Conservation (phyloP, 1,139 yeast species). For the Zhuliangozyma parablackwelliae region DNA sequence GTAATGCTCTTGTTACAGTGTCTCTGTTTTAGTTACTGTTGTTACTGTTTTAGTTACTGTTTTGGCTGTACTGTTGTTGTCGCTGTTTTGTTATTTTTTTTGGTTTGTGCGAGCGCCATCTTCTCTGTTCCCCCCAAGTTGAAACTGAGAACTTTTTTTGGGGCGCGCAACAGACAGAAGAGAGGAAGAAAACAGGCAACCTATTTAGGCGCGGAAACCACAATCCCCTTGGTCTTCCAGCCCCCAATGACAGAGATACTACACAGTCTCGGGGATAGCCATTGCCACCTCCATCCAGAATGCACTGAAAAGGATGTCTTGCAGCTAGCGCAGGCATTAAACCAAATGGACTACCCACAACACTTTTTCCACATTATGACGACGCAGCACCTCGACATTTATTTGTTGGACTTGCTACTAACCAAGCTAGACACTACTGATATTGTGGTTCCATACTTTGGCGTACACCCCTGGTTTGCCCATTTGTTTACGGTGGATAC, state of each 20-base stretch:
- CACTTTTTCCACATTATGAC: slow-evolving; percentile 45
- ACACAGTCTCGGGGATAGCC: slow-evolving; percentile 13
- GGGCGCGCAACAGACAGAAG: too few species aligned
- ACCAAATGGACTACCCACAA: slow-evolving; percentile 2
- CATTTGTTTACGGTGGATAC: slow-evolving; percentile 48
- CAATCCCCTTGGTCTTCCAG: too few species aligned
- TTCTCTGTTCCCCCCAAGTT: too few species aligned
- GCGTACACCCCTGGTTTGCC: slow-evolving; percentile 89
- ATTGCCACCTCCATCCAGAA: slow-evolving; percentile 17
- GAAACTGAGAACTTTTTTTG: too few species aligned
- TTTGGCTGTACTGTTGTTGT: too few species aligned
- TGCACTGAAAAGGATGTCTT: slow-evolving; percentile 10
- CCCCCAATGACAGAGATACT: slow-evolving; percentile 1
- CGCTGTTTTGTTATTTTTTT: too few species aligned
- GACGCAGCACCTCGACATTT: slow-evolving; percentile 50
- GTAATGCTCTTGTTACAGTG: too few species aligned
- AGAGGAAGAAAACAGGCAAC: too few species aligned
- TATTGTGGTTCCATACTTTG: slow-evolving; percentile 58
- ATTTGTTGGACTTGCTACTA: slow-evolving; percentile 28
- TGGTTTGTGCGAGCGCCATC: too few species aligned
- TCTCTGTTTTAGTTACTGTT: too few species aligned
- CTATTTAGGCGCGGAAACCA: too few species aligned
- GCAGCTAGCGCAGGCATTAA: slow-evolving; percentile 9
- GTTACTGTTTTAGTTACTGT: too few species aligned
- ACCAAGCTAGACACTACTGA: slow-evolving; percentile 16